Base-by-base conservation (phyloP, 768 basidiomycete species). In the Suillus placidus region DNA sequence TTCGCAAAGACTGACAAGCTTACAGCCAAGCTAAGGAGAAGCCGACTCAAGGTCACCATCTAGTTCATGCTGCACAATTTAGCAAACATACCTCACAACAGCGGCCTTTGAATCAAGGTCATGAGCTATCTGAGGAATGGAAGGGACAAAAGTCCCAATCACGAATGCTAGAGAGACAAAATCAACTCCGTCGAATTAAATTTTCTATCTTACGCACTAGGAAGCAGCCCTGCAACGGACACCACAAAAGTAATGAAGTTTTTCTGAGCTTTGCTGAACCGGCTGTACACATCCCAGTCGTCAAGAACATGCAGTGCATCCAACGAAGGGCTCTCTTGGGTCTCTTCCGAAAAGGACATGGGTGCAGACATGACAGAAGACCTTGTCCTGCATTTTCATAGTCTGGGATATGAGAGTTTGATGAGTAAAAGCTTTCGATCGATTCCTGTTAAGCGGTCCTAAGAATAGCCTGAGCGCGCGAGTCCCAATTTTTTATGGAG, bases 201-300 rank as follows among this genome's bases (percentile, higher is more conserved):
- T 30, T 9, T 8, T 14, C 6, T 51, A 0, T 16, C 4, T 30
- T 37, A 75, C 82, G 52, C 70, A 90, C 90, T 77, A 49, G 86
- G 86, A 56, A 91, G 75, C 30, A 90, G 74, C 3, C 87, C 88
- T 62, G 84, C 83, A 68, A 80, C 83, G 7, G 88, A 84, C 0
- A 88, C 84, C 47, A 90, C 77, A 1, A 78, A 78, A 6, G 87
- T 71, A 49, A 91, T 87, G 7, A 73, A 54, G 18, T 75, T 72
- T 73, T 90, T 91, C 68, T 78, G 78, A 12, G 72, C 20, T 0
- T 74, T 71, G 2, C 83, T 83, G 74, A 91, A 91, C 14, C 86
- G 81, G 57, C 32, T 12, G 51, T 52, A 52, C 51, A 32, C 51
- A 52, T 51, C 60, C 32, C 6, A 35, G 20, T 8, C 51, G 30